phyloP scores from a whole-genome alignment of 495 filamentous ascomycete species.

The Trichoderma virens region DNA sequence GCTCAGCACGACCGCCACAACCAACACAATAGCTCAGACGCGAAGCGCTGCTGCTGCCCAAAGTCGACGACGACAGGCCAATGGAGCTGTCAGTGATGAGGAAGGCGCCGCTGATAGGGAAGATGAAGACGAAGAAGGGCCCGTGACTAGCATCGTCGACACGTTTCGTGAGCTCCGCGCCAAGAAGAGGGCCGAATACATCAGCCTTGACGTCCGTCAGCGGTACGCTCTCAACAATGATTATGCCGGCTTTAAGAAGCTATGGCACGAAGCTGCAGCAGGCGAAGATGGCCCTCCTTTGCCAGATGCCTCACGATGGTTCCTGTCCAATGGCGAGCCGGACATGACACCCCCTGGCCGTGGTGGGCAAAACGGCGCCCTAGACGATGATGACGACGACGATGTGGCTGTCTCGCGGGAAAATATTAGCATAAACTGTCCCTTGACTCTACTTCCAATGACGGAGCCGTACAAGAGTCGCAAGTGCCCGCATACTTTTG shows the following conservation, averaged over 20 bases:
- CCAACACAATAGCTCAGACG: constrained; percentile 12
- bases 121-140: constrained; percentile 11
- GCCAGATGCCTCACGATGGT: constrained; percentile 67
- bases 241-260: constrained; percentile 69
- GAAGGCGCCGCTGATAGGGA: constrained; percentile 21
- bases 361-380: constrained; percentile 15
- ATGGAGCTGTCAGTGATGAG: constrained; percentile 8
- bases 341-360: constrained; percentile 18
- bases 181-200: constrained; percentile 29
- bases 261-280: constrained; percentile 69
- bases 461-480: constrained; percentile 64
- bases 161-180: background rate
- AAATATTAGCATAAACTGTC: constrained; percentile 66
- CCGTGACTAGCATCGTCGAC: background rate
- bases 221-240: constrained; percentile 70
- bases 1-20: constrained; percentile 27
- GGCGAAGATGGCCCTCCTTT: constrained; percentile 55
- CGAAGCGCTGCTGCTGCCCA: constrained; percentile 14
- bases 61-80: constrained; percentile 33
- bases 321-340: constrained; percentile 45
- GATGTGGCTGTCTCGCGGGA: constrained; percentile 68
- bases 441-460: constrained; percentile 69
- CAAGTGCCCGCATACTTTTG: constrained; percentile 78
- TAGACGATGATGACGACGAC: constrained; percentile 29
- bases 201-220: constrained; percentile 29